Conservation (phyloP, 495 filamentous ascomycete species). For the Penicillium paradoxum region DNA sequence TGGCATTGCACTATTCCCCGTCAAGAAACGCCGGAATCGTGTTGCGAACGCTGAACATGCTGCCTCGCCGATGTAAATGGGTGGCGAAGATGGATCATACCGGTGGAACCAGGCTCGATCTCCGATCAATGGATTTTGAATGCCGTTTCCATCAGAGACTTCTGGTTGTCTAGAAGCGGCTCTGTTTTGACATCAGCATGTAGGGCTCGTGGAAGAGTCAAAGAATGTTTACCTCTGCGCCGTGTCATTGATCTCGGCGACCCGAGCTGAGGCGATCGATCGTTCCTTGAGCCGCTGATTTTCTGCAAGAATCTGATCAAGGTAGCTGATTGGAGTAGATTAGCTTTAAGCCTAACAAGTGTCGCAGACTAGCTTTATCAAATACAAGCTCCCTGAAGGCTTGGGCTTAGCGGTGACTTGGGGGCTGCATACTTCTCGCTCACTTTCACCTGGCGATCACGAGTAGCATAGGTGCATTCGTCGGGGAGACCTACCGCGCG, state of each 20-base stretch:
- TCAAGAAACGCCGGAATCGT: slow-evolving; percentile 40
- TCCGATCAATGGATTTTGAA: slow-evolving; percentile 38
- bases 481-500: slow-evolving; percentile 31
- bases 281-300: slow-evolving; percentile 38
- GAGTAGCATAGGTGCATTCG: slow-evolving; percentile 35
- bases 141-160: slow-evolving; percentile 29
- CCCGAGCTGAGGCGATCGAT: slow-evolving; percentile 29
- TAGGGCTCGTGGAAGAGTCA: not conserved
- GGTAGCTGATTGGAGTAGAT: slow-evolving; percentile 21
- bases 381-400: not conserved
- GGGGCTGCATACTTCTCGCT: slow-evolving; percentile 36
- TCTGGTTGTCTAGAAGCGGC: slow-evolving; percentile 21
- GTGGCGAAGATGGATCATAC: slow-evolving; percentile 40
- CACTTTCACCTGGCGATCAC: slow-evolving; percentile 42
- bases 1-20: slow-evolving; percentile 32
- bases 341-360: not conserved
- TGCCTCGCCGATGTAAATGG: slow-evolving; percentile 43
- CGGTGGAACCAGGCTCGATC: slow-evolving; percentile 44
- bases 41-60: slow-evolving; percentile 46
- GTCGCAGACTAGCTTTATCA: not conserved
- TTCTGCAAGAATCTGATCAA: slow-evolving; percentile 35
- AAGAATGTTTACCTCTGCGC: slow-evolving; percentile 12
- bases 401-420: not conserved
- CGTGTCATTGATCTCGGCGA: slow-evolving; percentile 22
- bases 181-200: slow-evolving; percentile 9